phyloP scores from a whole-genome alignment of 345 rosid genomes.

The Citrus reticulata region DNA sequence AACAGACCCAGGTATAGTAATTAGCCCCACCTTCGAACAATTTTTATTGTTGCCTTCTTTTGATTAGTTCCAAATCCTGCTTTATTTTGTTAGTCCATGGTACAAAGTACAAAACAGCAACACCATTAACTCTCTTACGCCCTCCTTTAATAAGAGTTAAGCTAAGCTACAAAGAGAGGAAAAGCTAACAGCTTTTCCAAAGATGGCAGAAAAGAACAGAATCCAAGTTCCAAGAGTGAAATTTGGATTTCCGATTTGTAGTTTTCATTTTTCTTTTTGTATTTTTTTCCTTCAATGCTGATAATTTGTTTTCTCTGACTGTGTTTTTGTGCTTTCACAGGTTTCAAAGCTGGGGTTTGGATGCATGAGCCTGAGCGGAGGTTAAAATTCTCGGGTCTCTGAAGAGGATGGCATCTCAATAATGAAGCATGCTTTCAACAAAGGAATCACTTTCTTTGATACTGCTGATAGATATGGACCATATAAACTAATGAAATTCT shows the following conservation, averaged over 20 bases:
- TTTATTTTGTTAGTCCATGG: too few relatives aligned
- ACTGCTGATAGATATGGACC: slow-evolving; percentile 45
- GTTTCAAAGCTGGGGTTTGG: slow-evolving; percentile 47
- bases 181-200: not conserved
- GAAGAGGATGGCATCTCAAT: slow-evolving; percentile 39
- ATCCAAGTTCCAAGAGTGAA: slow-evolving; percentile 27
- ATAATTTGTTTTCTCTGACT: not conserved
- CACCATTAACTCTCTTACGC: not conserved
- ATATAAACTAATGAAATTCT: slow-evolving; percentile 40
- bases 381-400: slow-evolving; percentile 35
- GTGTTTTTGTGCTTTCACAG: not conserved
- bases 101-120: not conserved
- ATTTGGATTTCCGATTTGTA: slow-evolving; percentile 19
- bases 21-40: too few relatives aligned
- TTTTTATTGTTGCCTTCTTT: too few relatives aligned
- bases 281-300: too few relatives aligned
- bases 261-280: not conserved
- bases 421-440: slow-evolving; percentile 34
- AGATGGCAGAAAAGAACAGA: slow-evolving; percentile 16
- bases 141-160: not conserved
- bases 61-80: too few relatives aligned
- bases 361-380: slow-evolving; percentile 40
- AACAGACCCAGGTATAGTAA: slow-evolving; percentile 20
- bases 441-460: slow-evolving; percentile 51
- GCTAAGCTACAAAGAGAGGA: not conserved